Evolutionary conservation across 768 basidiomycete genomes (phyloP).

Genomic region (Macrolepiota dolichaula): DNA sequence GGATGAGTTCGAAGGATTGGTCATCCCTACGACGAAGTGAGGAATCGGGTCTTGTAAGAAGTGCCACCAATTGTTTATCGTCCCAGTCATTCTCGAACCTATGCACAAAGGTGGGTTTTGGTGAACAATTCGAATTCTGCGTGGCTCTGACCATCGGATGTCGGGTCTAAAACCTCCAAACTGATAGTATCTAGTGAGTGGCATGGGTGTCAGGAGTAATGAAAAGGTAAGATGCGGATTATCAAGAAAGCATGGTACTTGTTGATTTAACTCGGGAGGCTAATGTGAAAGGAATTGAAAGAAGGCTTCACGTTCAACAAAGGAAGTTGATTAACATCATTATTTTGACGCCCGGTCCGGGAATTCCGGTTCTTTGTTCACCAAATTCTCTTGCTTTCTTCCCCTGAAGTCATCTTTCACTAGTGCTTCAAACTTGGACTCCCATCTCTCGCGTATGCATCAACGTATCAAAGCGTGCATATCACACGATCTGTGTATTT

Average conservation of each 20-base stretch:
- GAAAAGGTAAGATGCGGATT: no score
- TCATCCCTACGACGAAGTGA: slow-evolving; percentile 24
- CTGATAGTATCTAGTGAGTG: slow-evolving; percentile 19
- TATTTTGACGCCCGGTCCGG: neutral
- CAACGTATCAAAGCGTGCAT: neutral
- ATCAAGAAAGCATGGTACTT: neutral
- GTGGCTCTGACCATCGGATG: slow-evolving; percentile 19
- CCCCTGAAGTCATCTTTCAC: neutral
- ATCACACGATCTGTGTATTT: neutral
- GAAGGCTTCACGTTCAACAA: neutral
- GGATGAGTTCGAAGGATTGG: slow-evolving; percentile 34
- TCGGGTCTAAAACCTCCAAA: slow-evolving; percentile 23
- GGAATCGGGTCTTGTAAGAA: slow-evolving; percentile 24
- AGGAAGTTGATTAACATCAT: neutral
- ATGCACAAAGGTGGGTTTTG: neutral
- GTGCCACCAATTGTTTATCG: slow-evolving; percentile 29
- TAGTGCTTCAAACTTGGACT: neutral
- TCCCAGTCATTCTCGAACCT: slow-evolving; percentile 23
- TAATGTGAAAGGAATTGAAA: neutral
- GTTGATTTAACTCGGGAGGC: neutral
- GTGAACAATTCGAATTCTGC: neutral
- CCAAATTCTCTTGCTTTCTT: neutral
- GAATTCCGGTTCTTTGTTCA: neutral
- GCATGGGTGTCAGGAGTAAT: neutral
- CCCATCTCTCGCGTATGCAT: neutral